Evolutionary conservation across 768 basidiomycete genomes (phyloP).

Genomic region (Chalciporus piperatus): DNA sequence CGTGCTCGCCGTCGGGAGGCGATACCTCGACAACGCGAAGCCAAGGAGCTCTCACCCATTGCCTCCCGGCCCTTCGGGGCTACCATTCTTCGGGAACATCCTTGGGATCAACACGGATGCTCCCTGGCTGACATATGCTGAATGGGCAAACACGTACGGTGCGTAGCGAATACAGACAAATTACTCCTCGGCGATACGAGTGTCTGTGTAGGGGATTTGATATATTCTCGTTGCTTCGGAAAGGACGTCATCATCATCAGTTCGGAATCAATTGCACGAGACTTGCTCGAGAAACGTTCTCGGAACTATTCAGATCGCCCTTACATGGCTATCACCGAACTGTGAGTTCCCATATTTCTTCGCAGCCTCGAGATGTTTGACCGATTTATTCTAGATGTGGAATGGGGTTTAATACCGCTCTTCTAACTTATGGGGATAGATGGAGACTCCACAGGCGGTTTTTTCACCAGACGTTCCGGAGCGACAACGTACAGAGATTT

Average conservation of each 20-base stretch:
- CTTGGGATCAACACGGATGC: neutral
- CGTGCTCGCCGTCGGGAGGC: neutral
- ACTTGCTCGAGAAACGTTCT: constrained; percentile 8
- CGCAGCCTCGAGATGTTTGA: neutral
- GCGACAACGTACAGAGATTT: constrained; percentile 15
- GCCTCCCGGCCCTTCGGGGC: neutral
- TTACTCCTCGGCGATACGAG: no score
- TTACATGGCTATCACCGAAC: neutral
- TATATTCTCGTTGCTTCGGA: constrained; percentile 3
- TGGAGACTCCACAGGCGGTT: neutral
- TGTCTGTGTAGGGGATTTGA: constrained; percentile 2
- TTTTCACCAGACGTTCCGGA: neutral
- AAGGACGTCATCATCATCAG: constrained; percentile 11
- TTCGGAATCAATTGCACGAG: constrained; percentile 6
- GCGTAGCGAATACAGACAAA: neutral
- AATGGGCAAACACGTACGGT: neutral
- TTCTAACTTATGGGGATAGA: neutral
- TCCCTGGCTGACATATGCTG: neutral
- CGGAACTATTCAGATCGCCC: constrained; percentile 12
- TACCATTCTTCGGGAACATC: neutral
- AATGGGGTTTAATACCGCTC: neutral
- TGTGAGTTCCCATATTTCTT: neutral
- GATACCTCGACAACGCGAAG: neutral
- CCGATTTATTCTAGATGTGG: neutral
- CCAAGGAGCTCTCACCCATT: neutral